Base-by-base conservation (phyloP, 768 basidiomycete species). In the Dendrothele bispora region DNA sequence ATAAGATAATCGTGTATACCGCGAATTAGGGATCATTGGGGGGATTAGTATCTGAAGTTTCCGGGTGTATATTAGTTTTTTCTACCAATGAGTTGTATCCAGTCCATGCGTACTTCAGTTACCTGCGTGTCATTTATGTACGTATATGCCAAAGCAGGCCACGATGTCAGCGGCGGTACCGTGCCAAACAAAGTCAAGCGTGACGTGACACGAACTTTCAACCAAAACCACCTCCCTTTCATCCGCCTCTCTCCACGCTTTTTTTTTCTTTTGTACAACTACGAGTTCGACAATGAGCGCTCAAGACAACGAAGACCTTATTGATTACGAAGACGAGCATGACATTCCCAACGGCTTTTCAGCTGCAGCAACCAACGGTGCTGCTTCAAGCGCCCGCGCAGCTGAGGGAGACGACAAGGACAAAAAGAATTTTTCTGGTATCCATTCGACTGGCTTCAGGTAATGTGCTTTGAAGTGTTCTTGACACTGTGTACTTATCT, bases 401-500 rank as follows among this genome's bases (percentile, higher is more conserved):
- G 76, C 78, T 20, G 78, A 69, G 37, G 82, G 72, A 51, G 84
- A 80, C 54, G 88, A 86, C 58, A 91, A 89, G 69, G 89, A 91
- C 59, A 92, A 93, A 79, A 95, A 95, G 82, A 97, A 95, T 68
- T 98, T 95, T 63, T 95, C 97, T 51, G 97, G 97, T 25, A 98
- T 99, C 61, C 97, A 99, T 77, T 95, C 95, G n/a, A 99, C 97
- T 53, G 97, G 97, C 49, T 99, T 99, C 74, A 83, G 97, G 95
- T 95, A 48, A n/a, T 48, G 82, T 64, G 34, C 12, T 15, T 24
- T 50, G 32, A 29, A 46, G 22, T 27, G 17, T 40, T 22, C 32
- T 45, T 10, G 35, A 22, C 20, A 34, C 22, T 54, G 55, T 36
- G 55, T 52, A 20, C 42, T 51, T 36, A 36, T 43, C 52, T 59